These are phyloP conservation scores for Xylaria intraflava DNA, from an alignment of 495 filamentous ascomycete species.

Conservation along the genomic window DNA sequence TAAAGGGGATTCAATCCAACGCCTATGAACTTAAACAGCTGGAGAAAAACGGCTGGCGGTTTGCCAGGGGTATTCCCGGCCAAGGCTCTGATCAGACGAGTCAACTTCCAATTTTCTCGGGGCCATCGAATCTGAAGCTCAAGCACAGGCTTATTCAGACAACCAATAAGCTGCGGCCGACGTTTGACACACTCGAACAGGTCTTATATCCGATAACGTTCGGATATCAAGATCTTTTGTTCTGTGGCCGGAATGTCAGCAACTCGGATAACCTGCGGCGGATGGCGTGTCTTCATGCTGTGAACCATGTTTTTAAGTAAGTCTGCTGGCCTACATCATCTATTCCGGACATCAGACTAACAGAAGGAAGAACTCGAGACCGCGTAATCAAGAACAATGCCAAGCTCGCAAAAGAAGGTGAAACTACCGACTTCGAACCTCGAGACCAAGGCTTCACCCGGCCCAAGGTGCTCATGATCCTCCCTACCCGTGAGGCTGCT, in stretches of 20 bases:
- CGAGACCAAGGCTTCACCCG: slow-evolving; percentile 94
- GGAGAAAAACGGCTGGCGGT: slow-evolving; percentile 35
- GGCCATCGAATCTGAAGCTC: slow-evolving; percentile 48
- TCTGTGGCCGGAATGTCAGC: slow-evolving; percentile 58
- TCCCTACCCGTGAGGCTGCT: slow-evolving; percentile 81
- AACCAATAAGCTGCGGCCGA: slow-evolving; percentile 26
- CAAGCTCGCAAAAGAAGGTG: slow-evolving; percentile 53
- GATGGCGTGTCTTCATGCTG: slow-evolving; percentile 70
- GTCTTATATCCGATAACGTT: slow-evolving; percentile 55
- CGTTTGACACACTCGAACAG: slow-evolving; percentile 46
- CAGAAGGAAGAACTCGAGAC: slow-evolving; percentile 62
- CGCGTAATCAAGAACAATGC: slow-evolving; percentile 87
- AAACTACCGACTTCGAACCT: slow-evolving; percentile 60
- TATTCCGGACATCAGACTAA: slow-evolving; percentile 5
- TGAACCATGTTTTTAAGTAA: slow-evolving; percentile 87
- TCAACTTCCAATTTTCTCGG: slow-evolving; percentile 25
- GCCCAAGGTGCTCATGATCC: slow-evolving; percentile 82
- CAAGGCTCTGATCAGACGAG: slow-evolving; percentile 15
- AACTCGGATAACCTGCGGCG: slow-evolving; percentile 61
- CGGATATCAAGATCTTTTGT: slow-evolving; percentile 75
- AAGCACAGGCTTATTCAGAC: slow-evolving; percentile 47
- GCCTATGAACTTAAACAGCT: slow-evolving; percentile 53
- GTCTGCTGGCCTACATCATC: background rate
- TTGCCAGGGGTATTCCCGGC: slow-evolving; percentile 32
- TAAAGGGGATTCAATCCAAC: slow-evolving; percentile 48